A percentile compares a stretch with the other conserved stretches of the same genome.
Conservation (phyloP, 345 rosid species). For the Trapa bicornis region DNA sequence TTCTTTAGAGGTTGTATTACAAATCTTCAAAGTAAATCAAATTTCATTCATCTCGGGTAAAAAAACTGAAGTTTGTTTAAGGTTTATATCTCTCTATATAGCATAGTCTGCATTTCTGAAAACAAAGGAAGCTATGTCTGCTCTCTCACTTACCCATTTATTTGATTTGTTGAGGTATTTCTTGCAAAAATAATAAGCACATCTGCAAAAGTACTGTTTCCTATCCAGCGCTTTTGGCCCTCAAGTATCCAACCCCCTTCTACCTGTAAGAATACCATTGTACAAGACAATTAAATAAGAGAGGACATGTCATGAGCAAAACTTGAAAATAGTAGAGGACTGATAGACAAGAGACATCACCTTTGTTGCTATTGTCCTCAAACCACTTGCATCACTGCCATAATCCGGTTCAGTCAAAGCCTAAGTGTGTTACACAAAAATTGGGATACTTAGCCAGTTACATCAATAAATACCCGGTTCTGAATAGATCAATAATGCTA, state of each 20-base stretch:
- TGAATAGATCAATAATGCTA: neutral
- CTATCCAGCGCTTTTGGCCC: constrained; percentile 98
- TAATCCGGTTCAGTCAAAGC: constrained; percentile 91
- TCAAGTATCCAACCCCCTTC: constrained; percentile 84
- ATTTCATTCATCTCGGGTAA: neutral
- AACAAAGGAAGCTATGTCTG: neutral
- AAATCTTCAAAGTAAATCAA: neutral
- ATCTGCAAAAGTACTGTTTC: constrained; percentile 95
- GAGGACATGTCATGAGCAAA: neutral
- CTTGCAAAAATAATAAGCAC: constrained; percentile 73
- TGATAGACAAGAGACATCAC: constrained; percentile 23
- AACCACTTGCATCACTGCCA: constrained; percentile 92
- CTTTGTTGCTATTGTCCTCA: constrained; percentile 76
- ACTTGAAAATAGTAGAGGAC: neutral
- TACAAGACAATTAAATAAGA: neutral
- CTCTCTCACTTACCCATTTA: constrained; percentile 56
- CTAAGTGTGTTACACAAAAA: constrained; percentile 21
- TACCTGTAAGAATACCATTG: constrained; percentile 29
- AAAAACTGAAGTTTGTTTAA: neutral
- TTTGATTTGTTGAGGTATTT: constrained; percentile 65
- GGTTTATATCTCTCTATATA: neutral
- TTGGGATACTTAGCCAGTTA: neutral
- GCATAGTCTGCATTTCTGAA: neutral
- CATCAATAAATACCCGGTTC: neutral
- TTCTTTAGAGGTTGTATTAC: neutral